Percentiles rank a stretch among this genome's conserved stretches.
Evolutionary conservation across 176 grass and related monocot genomes (phyloP).

Genomic region (Luzula sylvatica): DNA sequence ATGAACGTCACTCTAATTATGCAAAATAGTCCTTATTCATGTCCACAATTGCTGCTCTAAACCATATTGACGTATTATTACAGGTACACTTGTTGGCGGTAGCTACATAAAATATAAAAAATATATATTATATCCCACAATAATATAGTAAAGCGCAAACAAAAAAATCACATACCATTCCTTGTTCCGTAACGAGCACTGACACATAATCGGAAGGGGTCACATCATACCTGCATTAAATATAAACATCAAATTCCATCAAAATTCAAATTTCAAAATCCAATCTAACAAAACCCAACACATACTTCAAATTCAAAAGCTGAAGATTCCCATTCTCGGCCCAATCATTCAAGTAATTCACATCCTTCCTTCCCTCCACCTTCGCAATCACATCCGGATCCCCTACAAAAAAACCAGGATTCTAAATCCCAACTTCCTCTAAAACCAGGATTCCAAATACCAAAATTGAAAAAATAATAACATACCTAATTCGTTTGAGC

Average conservation of each 20-base stretch:
- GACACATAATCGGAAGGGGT: slow-evolving; percentile 77
- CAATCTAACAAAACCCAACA: neutral
- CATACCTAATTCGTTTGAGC: slow-evolving; percentile 61
- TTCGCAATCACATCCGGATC: slow-evolving; percentile 68
- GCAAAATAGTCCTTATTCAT: slow-evolving; percentile 24
- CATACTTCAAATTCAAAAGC: slow-evolving; percentile 66
- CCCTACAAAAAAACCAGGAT: slow-evolving; percentile 53
- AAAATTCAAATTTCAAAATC: neutral
- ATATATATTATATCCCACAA: slow-evolving; percentile 9
- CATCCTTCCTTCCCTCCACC: slow-evolving; percentile 31
- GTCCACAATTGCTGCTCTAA: slow-evolving; percentile 68
- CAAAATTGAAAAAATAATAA: no score
- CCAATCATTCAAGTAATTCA: slow-evolving; percentile 41
- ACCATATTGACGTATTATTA: slow-evolving; percentile 68
- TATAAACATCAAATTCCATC: slow-evolving; percentile 12
- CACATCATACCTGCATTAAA: slow-evolving; percentile 49
- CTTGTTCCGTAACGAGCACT: slow-evolving; percentile 85
- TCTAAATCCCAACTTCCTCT: slow-evolving; percentile 3
- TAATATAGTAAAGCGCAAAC: slow-evolving; percentile 11
- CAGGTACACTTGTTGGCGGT: slow-evolving; percentile 80
- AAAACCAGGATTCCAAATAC: no score
- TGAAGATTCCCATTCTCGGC: slow-evolving; percentile 50
- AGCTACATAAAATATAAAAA: slow-evolving; percentile 37
- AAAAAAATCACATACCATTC: slow-evolving; percentile 48
- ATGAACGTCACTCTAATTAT: slow-evolving; percentile 4